Conservation (phyloP, 1,284 basidiomycete species). For the Sanghuangporus baumii region DNA sequence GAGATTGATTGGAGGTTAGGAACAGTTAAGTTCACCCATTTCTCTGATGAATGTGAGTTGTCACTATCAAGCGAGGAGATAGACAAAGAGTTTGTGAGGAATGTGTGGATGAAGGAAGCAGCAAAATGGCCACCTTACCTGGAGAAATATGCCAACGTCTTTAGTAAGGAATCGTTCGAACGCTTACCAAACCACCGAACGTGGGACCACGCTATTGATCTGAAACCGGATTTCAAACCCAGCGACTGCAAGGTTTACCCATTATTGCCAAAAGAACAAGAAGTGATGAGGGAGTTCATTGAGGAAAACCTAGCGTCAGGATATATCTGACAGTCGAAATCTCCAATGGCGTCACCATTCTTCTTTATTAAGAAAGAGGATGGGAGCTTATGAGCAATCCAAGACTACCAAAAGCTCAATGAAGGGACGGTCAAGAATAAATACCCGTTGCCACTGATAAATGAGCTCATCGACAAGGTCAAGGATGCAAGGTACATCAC, state of each 20-base stretch:
- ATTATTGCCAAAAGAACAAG: neutral
- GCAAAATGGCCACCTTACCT: too few relatives aligned
- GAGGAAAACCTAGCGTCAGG: neutral
- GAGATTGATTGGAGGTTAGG: too few relatives aligned
- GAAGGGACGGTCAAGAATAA: conserved; percentile 26
- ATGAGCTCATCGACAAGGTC: conserved; percentile 25
- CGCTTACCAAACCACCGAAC: neutral
- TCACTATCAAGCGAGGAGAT: neutral
- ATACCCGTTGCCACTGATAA: conserved; percentile 26
- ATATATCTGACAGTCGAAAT: neutral
- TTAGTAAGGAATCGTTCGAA: neutral
- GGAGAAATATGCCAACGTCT: neutral
- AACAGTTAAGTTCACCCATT: too few relatives aligned
- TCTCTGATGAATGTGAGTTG: too few relatives aligned
- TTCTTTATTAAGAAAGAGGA: conserved; percentile 35
- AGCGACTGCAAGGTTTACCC: neutral
- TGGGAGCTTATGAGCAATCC: conserved; percentile 24
- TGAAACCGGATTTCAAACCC: neutral
- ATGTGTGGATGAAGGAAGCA: too few relatives aligned
- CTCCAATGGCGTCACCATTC: conserved; percentile 17
- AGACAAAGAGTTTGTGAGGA: neutral
- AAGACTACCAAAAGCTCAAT: conserved; percentile 31
- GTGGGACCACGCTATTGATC: neutral
- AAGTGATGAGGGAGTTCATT: neutral
- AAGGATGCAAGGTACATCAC: conserved; percentile 22